Percentiles rank a stretch among this genome's conserved stretches.
Evolutionary conservation across 371 early-diverging fungal species (phyloP).

Genomic region (Paraphysoderma sedebokerense): DNA sequence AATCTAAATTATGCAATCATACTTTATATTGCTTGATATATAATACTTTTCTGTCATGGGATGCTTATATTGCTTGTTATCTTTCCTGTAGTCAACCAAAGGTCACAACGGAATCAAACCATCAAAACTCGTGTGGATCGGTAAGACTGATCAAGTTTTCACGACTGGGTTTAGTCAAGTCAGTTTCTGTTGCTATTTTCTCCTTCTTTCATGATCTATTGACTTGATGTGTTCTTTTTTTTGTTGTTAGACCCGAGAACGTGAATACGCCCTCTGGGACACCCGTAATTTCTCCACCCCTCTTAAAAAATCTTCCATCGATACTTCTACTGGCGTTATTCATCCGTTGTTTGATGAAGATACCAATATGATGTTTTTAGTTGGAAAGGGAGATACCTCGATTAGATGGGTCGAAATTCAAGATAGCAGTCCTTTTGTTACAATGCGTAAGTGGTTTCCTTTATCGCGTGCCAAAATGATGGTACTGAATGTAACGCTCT

Average conservation of each 20-base stretch:
- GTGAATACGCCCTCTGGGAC: slow-evolving; percentile 86
- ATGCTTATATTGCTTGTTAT: too few species aligned
- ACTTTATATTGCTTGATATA: too few species aligned
- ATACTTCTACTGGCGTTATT: slow-evolving; percentile 84
- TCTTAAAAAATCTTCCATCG: slow-evolving; percentile 58
- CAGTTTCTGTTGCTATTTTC: too few species aligned
- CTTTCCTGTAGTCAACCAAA: too few species aligned
- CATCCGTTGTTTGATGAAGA: slow-evolving; percentile 91
- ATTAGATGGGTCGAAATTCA: slow-evolving; percentile 96
- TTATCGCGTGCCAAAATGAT: too few species aligned
- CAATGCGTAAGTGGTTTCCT: too few species aligned
- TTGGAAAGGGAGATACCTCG: slow-evolving; percentile 95
- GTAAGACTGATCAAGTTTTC: slow-evolving; percentile 54
- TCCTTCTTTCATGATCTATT: too few species aligned
- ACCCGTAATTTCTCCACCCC: slow-evolving; percentile 42
- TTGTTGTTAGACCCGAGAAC: slow-evolving; percentile 77
- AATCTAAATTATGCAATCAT: too few species aligned
- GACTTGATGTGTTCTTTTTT: too few species aligned
- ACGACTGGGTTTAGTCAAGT: slow-evolving; percentile 94
- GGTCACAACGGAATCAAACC: slow-evolving; percentile 96
- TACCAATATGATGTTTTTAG: slow-evolving; percentile 77
- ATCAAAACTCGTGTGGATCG: slow-evolving; percentile 81
- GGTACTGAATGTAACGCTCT: too few species aligned
- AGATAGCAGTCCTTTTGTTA: too few species aligned
- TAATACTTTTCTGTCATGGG: too few species aligned